These are phyloP conservation scores for Globisporangium ultimum DNA, from an alignment of 352 stramenopile genomes.

Conservation along the genomic window DNA sequence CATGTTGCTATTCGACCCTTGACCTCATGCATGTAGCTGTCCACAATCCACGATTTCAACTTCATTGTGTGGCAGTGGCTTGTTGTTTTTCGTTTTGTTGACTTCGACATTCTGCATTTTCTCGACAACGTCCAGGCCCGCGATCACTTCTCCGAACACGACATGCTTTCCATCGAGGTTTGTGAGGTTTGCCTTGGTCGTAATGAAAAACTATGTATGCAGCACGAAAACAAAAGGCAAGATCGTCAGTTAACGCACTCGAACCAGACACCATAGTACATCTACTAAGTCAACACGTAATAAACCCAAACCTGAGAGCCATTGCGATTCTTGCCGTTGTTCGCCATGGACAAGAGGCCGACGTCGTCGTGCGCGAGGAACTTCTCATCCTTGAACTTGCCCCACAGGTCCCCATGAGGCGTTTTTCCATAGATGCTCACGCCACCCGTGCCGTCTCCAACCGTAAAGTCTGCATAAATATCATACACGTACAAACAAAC, in stretches of 20 bases:
- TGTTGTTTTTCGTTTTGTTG: conserved; percentile 38
- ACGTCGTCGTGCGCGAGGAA: conserved; percentile 73
- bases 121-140: conserved; percentile 72
- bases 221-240: background rate
- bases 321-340: conserved; percentile 71
- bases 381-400: conserved; percentile 82
- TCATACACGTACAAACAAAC: background rate
- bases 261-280: background rate
- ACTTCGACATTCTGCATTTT: conserved; percentile 65
- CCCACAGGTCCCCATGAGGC: conserved; percentile 65
- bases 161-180: conserved; percentile 94
- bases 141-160: conserved; percentile 94
- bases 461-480: conserved; percentile 44
- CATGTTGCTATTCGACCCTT: background rate
- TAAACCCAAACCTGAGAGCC: conserved; percentile 47
- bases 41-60: conserved; percentile 67
- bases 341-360: conserved; percentile 81
- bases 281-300: background rate
- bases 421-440: conserved; percentile 77
- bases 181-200: conserved; percentile 52
- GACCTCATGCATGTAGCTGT: conserved; percentile 23
- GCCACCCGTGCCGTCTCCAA: conserved; percentile 68
- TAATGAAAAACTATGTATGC: conserved; percentile 69
- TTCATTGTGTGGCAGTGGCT: conserved; percentile 49
- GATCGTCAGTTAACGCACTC: background rate